Conservation (phyloP, 352 stramenopile genomes). For the Pelagophyceae sp. region DNA sequence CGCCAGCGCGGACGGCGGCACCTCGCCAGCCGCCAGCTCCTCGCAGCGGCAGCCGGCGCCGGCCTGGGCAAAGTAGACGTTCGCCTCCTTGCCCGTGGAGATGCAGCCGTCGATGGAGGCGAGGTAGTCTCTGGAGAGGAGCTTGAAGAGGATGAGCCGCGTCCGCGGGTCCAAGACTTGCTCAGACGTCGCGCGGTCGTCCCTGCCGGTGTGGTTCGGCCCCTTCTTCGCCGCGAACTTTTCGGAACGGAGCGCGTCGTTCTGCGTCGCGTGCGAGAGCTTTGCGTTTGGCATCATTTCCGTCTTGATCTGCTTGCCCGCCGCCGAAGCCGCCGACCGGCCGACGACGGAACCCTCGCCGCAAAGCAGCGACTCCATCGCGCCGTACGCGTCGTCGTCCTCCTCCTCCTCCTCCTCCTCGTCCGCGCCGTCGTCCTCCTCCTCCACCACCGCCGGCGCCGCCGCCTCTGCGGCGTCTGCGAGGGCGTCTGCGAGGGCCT, state of each 20-base stretch:
- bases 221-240: constrained; percentile 34
- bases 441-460: too few relatives aligned
- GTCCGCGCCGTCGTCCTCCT: too few relatives aligned
- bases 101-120: constrained; percentile 95
- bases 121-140: constrained; percentile 90
- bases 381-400: too few relatives aligned
- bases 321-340: too few relatives aligned
- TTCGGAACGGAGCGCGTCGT: constrained; percentile 37
- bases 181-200: constrained; percentile 95
- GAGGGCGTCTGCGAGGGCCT: too few relatives aligned
- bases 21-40: constrained; percentile 25
- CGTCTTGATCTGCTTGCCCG: too few relatives aligned
- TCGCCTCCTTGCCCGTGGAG: constrained; percentile 98
- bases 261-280: constrained; percentile 32
- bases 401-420: too few relatives aligned
- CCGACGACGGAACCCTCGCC: too few relatives aligned
- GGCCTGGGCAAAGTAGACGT: constrained; percentile 93
- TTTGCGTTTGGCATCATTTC: too few relatives aligned
- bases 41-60: constrained; percentile 27
- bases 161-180: constrained; percentile 94
- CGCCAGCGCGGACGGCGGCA: constrained; percentile 58
- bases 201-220: constrained; percentile 76
- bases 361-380: too few relatives aligned
- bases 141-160: constrained; percentile 95
- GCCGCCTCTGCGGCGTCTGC: too few relatives aligned